phyloP scores from a whole-genome alignment of 768 basidiomycete species.

The Trametes meyenii region DNA sequence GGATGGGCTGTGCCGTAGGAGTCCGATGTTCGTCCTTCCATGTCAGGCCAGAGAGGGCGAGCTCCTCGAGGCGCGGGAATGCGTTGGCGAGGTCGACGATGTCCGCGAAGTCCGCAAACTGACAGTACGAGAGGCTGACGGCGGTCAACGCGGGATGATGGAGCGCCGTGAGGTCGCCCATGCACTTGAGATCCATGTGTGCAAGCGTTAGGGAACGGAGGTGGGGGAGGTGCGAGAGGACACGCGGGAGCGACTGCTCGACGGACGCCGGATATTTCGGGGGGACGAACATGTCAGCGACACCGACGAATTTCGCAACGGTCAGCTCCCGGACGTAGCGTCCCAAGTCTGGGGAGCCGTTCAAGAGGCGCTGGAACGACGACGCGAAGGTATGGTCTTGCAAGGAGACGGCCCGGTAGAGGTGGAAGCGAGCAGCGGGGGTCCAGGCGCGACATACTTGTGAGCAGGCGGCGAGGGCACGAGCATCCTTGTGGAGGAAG shows the following conservation, averaged over 20 bases:
- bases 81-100: slow-evolving; percentile 28
- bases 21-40: slow-evolving; percentile 18
- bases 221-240: slow-evolving; percentile 19
- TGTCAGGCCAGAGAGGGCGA: slow-evolving; percentile 27
- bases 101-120: slow-evolving; percentile 29
- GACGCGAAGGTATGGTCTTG: slow-evolving; percentile 8
- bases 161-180: neutral
- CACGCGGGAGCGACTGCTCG: slow-evolving; percentile 7
- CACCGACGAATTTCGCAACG: slow-evolving; percentile 15
- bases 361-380: slow-evolving; percentile 26
- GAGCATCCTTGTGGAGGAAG: slow-evolving; percentile 34
- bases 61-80: slow-evolving; percentile 27
- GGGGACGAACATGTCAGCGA: neutral
- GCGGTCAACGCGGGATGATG: slow-evolving; percentile 22
- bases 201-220: slow-evolving; percentile 21
- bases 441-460: slow-evolving; percentile 33
- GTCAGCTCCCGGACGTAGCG: slow-evolving; percentile 27
- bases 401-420: slow-evolving; percentile 29
- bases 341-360: slow-evolving; percentile 24
- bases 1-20: neutral
- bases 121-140: slow-evolving; percentile 31
- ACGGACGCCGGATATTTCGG: neutral
- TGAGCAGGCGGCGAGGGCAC: slow-evolving; percentile 28
- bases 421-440: slow-evolving; percentile 35
- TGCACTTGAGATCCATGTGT: slow-evolving; percentile 13